Conservation (phyloP, 75 land plant genomes). For the Cunninghamia lanceolata region DNA sequence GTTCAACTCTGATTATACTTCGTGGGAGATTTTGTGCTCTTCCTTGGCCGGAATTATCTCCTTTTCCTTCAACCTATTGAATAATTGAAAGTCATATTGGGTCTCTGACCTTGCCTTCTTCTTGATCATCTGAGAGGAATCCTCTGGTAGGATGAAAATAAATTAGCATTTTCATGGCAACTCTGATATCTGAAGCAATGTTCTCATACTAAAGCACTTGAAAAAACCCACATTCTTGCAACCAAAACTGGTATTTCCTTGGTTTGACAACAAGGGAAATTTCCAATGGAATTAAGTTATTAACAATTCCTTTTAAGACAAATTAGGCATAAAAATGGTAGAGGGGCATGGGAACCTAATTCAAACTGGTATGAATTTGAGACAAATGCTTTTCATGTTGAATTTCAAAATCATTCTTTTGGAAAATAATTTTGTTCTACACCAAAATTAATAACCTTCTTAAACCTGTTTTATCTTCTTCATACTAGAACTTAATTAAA, state of each 20-base stretch:
- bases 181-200: not conserved
- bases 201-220: not conserved
- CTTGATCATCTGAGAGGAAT: no score
- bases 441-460: not conserved
- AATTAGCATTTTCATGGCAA: not conserved
- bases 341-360: not conserved
- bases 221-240: not conserved
- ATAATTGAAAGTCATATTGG: no score
- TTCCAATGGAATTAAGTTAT: not conserved
- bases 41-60: no score
- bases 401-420: not conserved
- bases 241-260: no score
- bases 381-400: not conserved
- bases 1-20: no score
- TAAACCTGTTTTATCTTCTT: not conserved
- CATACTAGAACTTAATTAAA: not conserved
- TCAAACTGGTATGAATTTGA: not conserved
- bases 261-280: not conserved
- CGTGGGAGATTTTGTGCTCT: no score
- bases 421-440: no score
- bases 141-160: no score
- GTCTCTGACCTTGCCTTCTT: no score
- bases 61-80: no score
- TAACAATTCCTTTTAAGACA: not conserved
- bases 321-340: not conserved